Evolutionary conservation across 768 basidiomycete genomes (phyloP), one percentile per base, ranked within the genome.

Genomic region (Trametes elegans): DNA sequence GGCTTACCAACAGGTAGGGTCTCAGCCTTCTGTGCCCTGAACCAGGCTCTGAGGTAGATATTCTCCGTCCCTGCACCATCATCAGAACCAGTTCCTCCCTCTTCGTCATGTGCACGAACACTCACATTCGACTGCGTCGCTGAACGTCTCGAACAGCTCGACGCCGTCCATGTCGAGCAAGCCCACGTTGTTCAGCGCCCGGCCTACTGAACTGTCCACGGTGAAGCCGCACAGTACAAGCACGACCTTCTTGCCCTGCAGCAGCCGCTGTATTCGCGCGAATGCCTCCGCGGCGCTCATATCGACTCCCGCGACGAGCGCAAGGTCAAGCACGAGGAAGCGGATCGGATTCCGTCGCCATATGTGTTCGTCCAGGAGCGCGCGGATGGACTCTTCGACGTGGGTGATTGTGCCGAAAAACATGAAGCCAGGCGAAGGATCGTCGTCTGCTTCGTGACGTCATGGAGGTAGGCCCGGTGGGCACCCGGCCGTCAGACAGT

Each of bases 211-310:
- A 0, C 84, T 84, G 9, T 87, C 82, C 0, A 74, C 73, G 1
- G 75, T 70, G 43, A 90, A 81, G 0, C 96, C 96, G 66, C 95
- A 98, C 54, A 99, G 83, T 19, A 98, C 91, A 19, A 99, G 76
- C 1, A 87, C 80, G 49, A 98, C 87, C n/a, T 76, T 77, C 64
- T 87, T 88, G 2, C 82, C 81, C 5, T 81, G 75, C 26, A 98
- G 74, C 8, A 98, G 65, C 7, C 95, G 79, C 60, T 96, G 93
- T 7, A 98, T 79, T 9, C 96, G 82, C 34, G 97, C 90, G 60
- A 98, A 93, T 0, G 95, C 96, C 65, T 98, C 96, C 1, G 95
- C 92, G 3, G 95, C 84, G 0, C 91, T 95, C 80, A 97, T 87
- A 70, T 99, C 96, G 24, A 98, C 87, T 0, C 95, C 94, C 9